These are phyloP conservation scores for Spiromastix sp. DNA, from an alignment of 2,329 filamentous ascomycete species.

Conservation along the genomic window DNA sequence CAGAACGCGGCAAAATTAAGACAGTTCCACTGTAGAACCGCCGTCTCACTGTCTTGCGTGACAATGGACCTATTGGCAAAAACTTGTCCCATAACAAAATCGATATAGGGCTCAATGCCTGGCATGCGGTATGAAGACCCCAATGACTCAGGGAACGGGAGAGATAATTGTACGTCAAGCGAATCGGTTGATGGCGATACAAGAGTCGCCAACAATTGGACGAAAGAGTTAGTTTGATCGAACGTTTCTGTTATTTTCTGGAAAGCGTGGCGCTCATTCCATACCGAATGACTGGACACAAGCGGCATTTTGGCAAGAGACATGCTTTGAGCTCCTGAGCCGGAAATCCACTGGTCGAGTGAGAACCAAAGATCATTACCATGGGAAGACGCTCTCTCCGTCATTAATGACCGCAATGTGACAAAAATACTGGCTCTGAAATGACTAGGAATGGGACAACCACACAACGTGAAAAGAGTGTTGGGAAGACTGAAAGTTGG, in stretches of 20 bases:
- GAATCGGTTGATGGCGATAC: slow-evolving; percentile 45
- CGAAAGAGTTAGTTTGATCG: slow-evolving; percentile 76
- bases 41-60: slow-evolving; percentile 57
- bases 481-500: slow-evolving; percentile 60
- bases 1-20: slow-evolving; percentile 74
- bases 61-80: slow-evolving; percentile 59
- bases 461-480: slow-evolving; percentile 68
- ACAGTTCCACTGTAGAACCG: slow-evolving; percentile 67
- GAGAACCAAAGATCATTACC: slow-evolving; percentile 68
- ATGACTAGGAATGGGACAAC: slow-evolving; percentile 63
- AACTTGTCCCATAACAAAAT: slow-evolving; percentile 75
- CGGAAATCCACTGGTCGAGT: slow-evolving; percentile 70
- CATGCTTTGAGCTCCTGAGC: slow-evolving; percentile 29
- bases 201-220: slow-evolving; percentile 64
- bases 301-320: slow-evolving; percentile 38
- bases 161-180: slow-evolving; percentile 53
- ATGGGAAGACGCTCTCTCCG: slow-evolving; percentile 57
- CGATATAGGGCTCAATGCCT: slow-evolving; percentile 85
- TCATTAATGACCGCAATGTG: slow-evolving; percentile 64
- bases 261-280: slow-evolving; percentile 53
- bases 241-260: slow-evolving; percentile 67
- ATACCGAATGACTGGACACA: slow-evolving; percentile 29
- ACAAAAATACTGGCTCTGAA: slow-evolving; percentile 77
- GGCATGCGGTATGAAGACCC: slow-evolving; percentile 67
- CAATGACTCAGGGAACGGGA: slow-evolving; percentile 81